These are phyloP conservation scores for Chalciporus chontae DNA, from an alignment of 768 basidiomycete genomes.

Conservation along the genomic window DNA sequence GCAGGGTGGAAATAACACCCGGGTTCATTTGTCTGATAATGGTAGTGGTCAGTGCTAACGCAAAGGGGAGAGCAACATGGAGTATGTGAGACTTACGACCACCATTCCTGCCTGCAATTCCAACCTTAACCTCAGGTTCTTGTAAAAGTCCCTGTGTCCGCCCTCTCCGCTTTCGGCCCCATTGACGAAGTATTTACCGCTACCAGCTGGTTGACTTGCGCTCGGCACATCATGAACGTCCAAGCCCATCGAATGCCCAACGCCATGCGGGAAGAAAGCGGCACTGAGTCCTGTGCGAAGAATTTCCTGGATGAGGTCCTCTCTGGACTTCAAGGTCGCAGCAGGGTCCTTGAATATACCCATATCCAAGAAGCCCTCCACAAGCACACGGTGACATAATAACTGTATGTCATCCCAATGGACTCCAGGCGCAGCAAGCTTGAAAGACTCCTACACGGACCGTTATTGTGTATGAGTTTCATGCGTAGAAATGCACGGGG, in stretches of 20 bases:
- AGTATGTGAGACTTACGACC: constrained; percentile 52
- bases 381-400: constrained; percentile 77
- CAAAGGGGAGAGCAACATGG: background rate
- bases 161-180: constrained; percentile 61
- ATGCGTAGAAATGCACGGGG: background rate
- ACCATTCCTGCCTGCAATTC: constrained; percentile 80
- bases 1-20: constrained; percentile 85
- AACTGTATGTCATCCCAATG: constrained; percentile 91
- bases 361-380: constrained; percentile 75
- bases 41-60: constrained; percentile 1
- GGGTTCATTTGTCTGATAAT: constrained; percentile 78
- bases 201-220: constrained; percentile 69
- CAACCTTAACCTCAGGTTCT: constrained; percentile 74
- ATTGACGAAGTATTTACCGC: constrained; percentile 58
- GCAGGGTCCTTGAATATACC: constrained; percentile 81
- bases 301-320: constrained; percentile 44
- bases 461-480: background rate
- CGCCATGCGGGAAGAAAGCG: constrained; percentile 94
- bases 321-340: constrained; percentile 19
- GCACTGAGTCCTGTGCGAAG: constrained; percentile 71
- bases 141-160: constrained; percentile 69
- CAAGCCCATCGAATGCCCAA: constrained; percentile 87
- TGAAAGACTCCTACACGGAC: constrained; percentile 60
- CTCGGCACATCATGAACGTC: constrained; percentile 92
- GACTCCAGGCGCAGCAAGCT: constrained; percentile 65